Base-by-base conservation (phyloP, 495 filamentous ascomycete genomes). In the Penicillium flavigenum region DNA sequence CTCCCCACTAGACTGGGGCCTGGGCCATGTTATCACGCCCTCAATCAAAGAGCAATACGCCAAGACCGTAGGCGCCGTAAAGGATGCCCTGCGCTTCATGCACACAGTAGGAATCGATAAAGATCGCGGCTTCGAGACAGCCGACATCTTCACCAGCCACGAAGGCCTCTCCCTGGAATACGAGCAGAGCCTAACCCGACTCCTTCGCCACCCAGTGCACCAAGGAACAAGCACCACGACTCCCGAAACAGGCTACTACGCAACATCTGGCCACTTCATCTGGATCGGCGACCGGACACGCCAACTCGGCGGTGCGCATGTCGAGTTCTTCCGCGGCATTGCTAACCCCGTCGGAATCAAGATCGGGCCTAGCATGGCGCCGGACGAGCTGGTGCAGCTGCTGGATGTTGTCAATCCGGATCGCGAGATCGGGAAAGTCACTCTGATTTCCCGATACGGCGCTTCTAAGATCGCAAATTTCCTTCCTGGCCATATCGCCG, bases 281-380 rank as follows among this genome's bases (percentile, higher is more conserved):
- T 98, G 94, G 94, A 93, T 98, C 66, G 94, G 94, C 27, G 94
- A 98, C 72, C 88, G 94, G 53, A 98, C 94, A 2, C 85, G 94
- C 31, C 93, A 97, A 66, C 79, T 97, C 26, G 85, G 91, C 72
- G 89, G 90, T 58, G 95, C 90, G 0, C 94, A 98, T 72, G 85
- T 98, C 57, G 94, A 98, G 76, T 98, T 91, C 79, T 96, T 98
- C 82, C 89, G 94, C 36, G 94, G 94, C 36, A 86, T 98, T 61
- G 86, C 89, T 63, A 98, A 98, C 71, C 94, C 94, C 0, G 88
- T 98, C 60, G 94, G 94, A 16, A 88, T 98, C 66, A 98, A 98
- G 73, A 88, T 98, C 50, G 94, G 94, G 0, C 94, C 94, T 7
- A 87, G 85, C 6, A 96, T 96, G 70, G 76, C 81, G 7, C 72